A percentile compares a stretch with the other conserved stretches of the same genome.
Evolutionary conservation across 2,329 filamentous ascomycete species (phyloP).

Genomic region (Xylariaceae sp.): DNA sequence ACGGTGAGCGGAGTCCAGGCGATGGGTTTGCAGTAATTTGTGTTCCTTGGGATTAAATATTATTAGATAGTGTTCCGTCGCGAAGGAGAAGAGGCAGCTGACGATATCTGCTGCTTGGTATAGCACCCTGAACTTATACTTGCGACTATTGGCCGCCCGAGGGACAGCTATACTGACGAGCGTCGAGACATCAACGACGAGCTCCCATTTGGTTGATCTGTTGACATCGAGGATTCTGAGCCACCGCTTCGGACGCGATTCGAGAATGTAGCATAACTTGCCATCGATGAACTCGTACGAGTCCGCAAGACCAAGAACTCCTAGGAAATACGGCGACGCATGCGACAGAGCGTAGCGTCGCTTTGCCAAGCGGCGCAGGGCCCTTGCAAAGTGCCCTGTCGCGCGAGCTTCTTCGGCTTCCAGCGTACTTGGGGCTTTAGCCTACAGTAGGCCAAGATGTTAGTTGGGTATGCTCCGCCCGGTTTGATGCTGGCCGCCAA

Average conservation of each 20-base stretch:
- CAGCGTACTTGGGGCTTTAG: slow-evolving; percentile 30
- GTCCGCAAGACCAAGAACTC: slow-evolving; percentile 57
- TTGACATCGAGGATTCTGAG: slow-evolving; percentile 62
- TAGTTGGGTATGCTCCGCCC: slow-evolving; percentile 26
- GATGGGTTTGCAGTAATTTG: slow-evolving; percentile 40
- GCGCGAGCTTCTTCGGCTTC: slow-evolving; percentile 33
- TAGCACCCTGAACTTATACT: slow-evolving; percentile 52
- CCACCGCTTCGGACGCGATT: slow-evolving; percentile 33
- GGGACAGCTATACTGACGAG: slow-evolving; percentile 38
- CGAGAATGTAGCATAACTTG: slow-evolving; percentile 60
- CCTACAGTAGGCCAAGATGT: slow-evolving; percentile 28
- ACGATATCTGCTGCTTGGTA: slow-evolving; percentile 57
- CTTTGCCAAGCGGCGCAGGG: slow-evolving; percentile 60
- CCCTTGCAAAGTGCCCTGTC: slow-evolving; percentile 44
- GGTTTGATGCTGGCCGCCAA: background rate
- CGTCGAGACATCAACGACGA: slow-evolving; percentile 52
- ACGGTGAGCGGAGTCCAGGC: slow-evolving; percentile 47
- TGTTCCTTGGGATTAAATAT: slow-evolving; percentile 43
- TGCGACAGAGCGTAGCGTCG: slow-evolving; percentile 58
- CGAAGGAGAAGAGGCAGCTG: slow-evolving; percentile 54
- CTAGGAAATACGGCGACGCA: slow-evolving; percentile 60
- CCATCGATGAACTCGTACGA: slow-evolving; percentile 63
- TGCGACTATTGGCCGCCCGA: slow-evolving; percentile 34
- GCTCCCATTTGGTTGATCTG: slow-evolving; percentile 45
- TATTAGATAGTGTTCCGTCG: slow-evolving; percentile 50